Evolutionary conservation across 2,329 filamentous ascomycete genomes (phyloP).

Genomic region (Xylaria multiplex): DNA sequence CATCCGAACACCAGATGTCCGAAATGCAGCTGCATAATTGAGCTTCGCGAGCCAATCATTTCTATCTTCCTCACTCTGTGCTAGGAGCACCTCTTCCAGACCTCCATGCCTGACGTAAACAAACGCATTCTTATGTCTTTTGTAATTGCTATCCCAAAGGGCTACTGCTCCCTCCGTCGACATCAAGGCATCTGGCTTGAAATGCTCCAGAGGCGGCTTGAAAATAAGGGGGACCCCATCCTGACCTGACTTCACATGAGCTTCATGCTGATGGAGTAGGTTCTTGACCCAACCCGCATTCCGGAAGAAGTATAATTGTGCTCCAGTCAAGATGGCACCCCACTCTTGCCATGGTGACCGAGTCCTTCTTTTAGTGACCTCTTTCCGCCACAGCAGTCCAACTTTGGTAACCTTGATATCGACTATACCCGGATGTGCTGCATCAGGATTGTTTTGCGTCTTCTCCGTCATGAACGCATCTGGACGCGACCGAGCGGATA

Average conservation of each 20-base stretch:
- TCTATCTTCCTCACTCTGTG: conserved; percentile 89
- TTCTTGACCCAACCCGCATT: conserved; percentile 93
- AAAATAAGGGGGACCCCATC: conserved; percentile 84
- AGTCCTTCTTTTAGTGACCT: conserved; percentile 90
- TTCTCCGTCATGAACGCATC: conserved; percentile 94
- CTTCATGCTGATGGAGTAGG: conserved; percentile 87
- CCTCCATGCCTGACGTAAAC: conserved; percentile 87
- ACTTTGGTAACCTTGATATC: conserved; percentile 99
- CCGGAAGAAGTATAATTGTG: conserved; percentile 95
- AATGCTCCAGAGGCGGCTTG: conserved; percentile 87
- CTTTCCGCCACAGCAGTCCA: conserved; percentile 93
- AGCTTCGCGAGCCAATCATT: conserved; percentile 97
- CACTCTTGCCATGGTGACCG: conserved; percentile 98
- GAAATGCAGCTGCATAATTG: conserved; percentile 95
- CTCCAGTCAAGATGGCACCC: conserved; percentile 96
- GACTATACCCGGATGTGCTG: conserved; percentile 90
- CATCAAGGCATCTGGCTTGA: conserved; percentile 93
- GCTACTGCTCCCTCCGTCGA: conserved; percentile 94
- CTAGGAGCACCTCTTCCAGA: conserved; percentile 88
- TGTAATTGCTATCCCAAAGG: conserved; percentile 85
- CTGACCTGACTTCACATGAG: conserved; percentile 80
- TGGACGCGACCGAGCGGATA: conserved; percentile 90
- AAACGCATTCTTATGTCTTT: conserved; percentile 95
- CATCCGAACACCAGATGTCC: conserved; percentile 90
- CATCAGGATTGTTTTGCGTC: conserved; percentile 83